Percentiles rank a stretch among this genome's conserved stretches.
Evolutionary conservation across 2,329 filamentous ascomycete species (phyloP).

Genomic region (Nemania sp.): DNA sequence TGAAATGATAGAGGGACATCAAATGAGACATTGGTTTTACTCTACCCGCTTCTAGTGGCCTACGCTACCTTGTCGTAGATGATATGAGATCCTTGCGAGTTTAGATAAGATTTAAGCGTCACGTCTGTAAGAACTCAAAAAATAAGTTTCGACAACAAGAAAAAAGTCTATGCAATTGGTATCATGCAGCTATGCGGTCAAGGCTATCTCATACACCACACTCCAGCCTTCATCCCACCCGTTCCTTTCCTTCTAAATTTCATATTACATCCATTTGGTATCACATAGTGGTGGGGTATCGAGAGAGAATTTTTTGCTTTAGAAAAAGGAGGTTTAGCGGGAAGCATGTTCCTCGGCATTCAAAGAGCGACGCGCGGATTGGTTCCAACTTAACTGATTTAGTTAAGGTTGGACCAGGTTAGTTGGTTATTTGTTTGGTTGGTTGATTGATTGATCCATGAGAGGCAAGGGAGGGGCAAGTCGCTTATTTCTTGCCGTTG

Average conservation of each 20-base stretch:
- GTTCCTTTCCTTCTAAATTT: slow-evolving; percentile 27
- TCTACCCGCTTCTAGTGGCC: no score
- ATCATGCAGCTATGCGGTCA: slow-evolving; percentile 39
- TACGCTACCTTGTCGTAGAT: no score
- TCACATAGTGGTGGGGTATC: slow-evolving; percentile 40
- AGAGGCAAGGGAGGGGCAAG: not conserved
- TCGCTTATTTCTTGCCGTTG: slow-evolving; percentile 54
- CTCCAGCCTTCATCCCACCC: slow-evolving; percentile 26
- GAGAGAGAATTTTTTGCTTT: slow-evolving; percentile 29
- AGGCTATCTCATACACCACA: slow-evolving; percentile 26
- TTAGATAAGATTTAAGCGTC: not conserved
- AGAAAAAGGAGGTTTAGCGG: slow-evolving; percentile 30
- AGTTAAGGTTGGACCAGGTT: no score
- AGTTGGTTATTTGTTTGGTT: not conserved
- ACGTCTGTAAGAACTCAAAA: not conserved
- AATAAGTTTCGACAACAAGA: slow-evolving; percentile 6
- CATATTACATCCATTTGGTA: slow-evolving; percentile 39
- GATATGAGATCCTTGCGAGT: no score
- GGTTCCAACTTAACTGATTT: no score
- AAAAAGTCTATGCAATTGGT: slow-evolving; percentile 42
- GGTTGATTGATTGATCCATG: not conserved
- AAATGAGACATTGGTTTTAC: no score
- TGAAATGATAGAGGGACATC: no score
- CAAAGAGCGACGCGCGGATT: slow-evolving; percentile 26
- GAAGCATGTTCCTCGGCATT: slow-evolving; percentile 19